Evolutionary conservation across 2,329 filamentous ascomycete species (phyloP).

Genomic region (Trichoderma sp.): DNA sequence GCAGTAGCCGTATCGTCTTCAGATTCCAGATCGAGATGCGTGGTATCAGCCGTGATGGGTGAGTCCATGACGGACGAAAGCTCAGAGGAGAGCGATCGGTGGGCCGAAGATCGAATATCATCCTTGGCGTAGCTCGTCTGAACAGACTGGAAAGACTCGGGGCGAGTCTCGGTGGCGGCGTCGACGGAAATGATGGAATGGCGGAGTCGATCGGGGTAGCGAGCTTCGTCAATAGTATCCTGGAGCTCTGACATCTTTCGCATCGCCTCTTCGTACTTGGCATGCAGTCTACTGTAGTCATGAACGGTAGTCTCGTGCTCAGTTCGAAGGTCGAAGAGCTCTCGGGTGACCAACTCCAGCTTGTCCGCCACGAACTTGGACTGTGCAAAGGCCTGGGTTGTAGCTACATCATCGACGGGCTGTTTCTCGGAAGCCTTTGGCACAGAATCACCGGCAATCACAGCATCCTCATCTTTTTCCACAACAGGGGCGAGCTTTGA

Average conservation of each 20-base stretch:
- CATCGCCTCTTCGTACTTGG: conserved; percentile 88
- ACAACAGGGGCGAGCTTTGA: conserved; percentile 35
- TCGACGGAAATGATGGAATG: conserved; percentile 56
- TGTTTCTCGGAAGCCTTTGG: not conserved
- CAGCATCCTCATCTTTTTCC: conserved; percentile 26
- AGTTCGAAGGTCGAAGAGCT: conserved; percentile 83
- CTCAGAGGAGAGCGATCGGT: conserved; percentile 90
- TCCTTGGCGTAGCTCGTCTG: conserved; percentile 69
- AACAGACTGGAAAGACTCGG: conserved; percentile 79
- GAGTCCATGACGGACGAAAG: conserved; percentile 83
- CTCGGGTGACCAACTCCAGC: conserved; percentile 84
- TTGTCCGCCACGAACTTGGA: conserved; percentile 87
- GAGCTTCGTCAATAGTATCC: conserved; percentile 76
- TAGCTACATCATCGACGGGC: not conserved
- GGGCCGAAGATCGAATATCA: conserved; percentile 62
- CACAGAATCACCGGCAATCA: not conserved
- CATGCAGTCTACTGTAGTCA: conserved; percentile 76
- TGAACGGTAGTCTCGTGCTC: conserved; percentile 83
- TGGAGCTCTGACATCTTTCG: conserved; percentile 80
- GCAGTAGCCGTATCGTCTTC: conserved; percentile 44
- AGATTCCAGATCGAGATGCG: conserved; percentile 50
- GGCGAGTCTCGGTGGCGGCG: conserved; percentile 53
- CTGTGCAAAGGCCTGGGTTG: conserved; percentile 67
- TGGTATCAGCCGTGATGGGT: conserved; percentile 61
- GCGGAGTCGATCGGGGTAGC: conserved; percentile 56